Evolutionary conservation across 2,329 filamentous ascomycete genomes (phyloP).

Genomic region (Penicillium hesseltinei): DNA sequence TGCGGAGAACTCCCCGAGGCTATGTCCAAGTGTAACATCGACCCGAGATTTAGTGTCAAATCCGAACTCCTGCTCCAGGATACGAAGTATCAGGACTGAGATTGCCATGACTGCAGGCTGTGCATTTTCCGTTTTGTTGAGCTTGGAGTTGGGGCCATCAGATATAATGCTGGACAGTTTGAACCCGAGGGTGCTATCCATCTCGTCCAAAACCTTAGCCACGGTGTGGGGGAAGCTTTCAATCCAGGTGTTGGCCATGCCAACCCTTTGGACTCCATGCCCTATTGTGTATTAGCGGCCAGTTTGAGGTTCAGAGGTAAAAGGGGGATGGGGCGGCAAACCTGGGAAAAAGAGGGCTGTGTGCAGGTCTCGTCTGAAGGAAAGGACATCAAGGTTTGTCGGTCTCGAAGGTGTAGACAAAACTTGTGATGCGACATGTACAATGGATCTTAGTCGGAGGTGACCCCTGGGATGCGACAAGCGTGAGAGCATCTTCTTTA

Average conservation of each 20-base stretch:
- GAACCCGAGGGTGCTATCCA: conserved; percentile 73
- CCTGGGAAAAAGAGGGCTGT: conserved; percentile 52
- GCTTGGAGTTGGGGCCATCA: conserved; percentile 70
- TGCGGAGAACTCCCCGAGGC: conserved; percentile 88
- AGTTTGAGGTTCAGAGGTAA: neutral
- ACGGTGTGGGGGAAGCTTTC: conserved; percentile 79
- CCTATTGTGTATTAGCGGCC: conserved; percentile 51
- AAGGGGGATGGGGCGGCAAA: conserved; percentile 14
- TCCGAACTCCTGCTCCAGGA: conserved; percentile 80
- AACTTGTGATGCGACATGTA: neutral
- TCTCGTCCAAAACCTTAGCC: conserved; percentile 75
- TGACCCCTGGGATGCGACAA: neutral
- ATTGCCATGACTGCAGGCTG: conserved; percentile 97
- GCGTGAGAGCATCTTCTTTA: conserved; percentile 23
- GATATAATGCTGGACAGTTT: conserved; percentile 76
- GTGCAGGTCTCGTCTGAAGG: conserved; percentile 26
- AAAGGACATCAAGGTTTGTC: neutral
- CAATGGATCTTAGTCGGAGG: neutral
- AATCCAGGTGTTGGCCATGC: conserved; percentile 84
- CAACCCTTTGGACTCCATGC: conserved; percentile 84
- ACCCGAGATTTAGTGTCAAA: conserved; percentile 70
- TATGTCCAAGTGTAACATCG: conserved; percentile 85
- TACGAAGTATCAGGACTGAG: conserved; percentile 81
- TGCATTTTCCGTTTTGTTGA: conserved; percentile 81
- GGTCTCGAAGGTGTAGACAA: neutral